Evolutionary conservation across 805 yeast species (phyloP).

Genomic region (Hanseniaspora taiwanica): DNA sequence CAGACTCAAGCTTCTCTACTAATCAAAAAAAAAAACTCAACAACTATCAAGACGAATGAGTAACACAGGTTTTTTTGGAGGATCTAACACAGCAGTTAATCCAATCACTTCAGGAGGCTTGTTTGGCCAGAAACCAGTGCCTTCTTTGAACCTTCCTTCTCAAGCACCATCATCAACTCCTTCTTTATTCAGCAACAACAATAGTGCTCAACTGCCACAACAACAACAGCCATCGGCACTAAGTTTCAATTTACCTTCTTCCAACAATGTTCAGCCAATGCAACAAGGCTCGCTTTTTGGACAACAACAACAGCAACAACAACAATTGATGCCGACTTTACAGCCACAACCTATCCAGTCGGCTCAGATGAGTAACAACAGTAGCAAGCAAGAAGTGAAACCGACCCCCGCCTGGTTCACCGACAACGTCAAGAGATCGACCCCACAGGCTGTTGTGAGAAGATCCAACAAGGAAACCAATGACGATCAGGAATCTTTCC

Average conservation of each 20-base stretch:
- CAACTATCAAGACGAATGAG: background rate
- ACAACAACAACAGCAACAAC: conserved; percentile 21
- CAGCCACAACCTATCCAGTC: conserved; percentile 16
- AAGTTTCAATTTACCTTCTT: too few species aligned
- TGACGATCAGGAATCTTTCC: conserved; percentile 13
- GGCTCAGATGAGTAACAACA: conserved; percentile 16
- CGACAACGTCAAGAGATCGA: conserved; percentile 31
- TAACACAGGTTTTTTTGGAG: conserved; percentile 3
- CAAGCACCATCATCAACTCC: background rate
- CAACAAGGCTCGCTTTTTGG: conserved; percentile 9
- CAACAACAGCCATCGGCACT: conserved; percentile 19
- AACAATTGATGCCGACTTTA: conserved; percentile 18
- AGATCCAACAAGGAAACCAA: conserved; percentile 22
- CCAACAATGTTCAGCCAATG: too few species aligned
- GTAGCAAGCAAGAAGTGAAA: conserved; percentile 11
- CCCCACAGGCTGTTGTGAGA: conserved; percentile 36
- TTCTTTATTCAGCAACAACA: conserved; percentile 10
- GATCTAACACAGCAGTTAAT: background rate
- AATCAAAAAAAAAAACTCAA: background rate
- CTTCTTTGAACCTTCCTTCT: background rate
- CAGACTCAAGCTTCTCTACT: background rate
- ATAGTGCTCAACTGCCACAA: conserved; percentile 9
- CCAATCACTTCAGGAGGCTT: conserved; percentile 2
- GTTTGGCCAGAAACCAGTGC: conserved; percentile 1
- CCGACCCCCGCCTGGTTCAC: conserved; percentile 27